Evolutionary conservation across 2,329 filamentous ascomycete genomes (phyloP).

Genomic region (Fusarium haematococcum): DNA sequence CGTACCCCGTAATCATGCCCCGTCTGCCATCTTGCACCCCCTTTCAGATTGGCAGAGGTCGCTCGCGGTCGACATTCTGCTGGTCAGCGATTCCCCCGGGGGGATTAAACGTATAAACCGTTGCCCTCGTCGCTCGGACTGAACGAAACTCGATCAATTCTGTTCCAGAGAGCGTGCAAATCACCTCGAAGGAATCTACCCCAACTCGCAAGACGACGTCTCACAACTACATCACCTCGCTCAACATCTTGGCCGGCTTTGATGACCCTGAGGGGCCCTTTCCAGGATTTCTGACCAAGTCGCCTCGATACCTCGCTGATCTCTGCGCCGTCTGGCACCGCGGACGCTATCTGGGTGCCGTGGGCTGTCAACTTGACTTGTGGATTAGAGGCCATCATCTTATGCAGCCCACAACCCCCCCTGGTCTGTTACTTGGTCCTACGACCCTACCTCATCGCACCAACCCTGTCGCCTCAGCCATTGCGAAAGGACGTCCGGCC

Average conservation of each 20-base stretch:
- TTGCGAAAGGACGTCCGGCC: slow-evolving; percentile 62
- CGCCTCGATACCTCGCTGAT: slow-evolving; percentile 40
- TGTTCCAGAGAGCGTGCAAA: slow-evolving; percentile 2
- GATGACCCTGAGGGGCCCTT: slow-evolving; percentile 10
- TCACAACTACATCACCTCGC: slow-evolving; percentile 13
- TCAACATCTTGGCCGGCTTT: background rate
- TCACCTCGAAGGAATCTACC: slow-evolving; percentile 1
- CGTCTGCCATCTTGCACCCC: slow-evolving; percentile 38
- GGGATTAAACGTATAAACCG: slow-evolving; percentile 39
- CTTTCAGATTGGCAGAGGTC: slow-evolving; percentile 37
- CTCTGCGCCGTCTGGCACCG: slow-evolving; percentile 40
- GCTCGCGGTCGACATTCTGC: slow-evolving; percentile 35
- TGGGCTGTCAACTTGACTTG: slow-evolving; percentile 46
- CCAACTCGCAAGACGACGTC: slow-evolving; percentile 1
- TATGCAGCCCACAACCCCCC: slow-evolving; percentile 51
- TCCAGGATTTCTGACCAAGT: slow-evolving; percentile 35
- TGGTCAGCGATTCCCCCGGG: slow-evolving; percentile 9
- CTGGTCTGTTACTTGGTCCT: slow-evolving; percentile 50
- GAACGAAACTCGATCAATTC: slow-evolving; percentile 6
- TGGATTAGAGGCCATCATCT: slow-evolving; percentile 47
- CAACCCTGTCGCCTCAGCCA: slow-evolving; percentile 60
- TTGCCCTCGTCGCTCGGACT: slow-evolving; percentile 24
- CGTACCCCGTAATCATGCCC: slow-evolving; percentile 37
- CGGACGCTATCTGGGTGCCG: slow-evolving; percentile 46
- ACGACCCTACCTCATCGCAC: slow-evolving; percentile 55